These are phyloP conservation scores for Ogataea kodamae DNA, from an alignment of 805 yeast species.

Conservation along the genomic window DNA sequence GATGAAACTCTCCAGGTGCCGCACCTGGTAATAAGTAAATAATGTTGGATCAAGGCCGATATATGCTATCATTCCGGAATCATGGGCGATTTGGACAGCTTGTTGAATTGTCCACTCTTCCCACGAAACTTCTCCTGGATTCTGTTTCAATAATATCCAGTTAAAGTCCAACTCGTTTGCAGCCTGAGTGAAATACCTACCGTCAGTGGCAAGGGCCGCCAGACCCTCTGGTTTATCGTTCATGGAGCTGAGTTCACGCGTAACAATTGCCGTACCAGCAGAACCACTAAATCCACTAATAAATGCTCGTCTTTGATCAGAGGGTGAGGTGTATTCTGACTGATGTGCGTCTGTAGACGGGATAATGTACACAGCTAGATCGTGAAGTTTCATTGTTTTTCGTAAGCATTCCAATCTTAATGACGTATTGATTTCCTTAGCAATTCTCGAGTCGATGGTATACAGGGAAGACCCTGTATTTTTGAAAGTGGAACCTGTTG, in stretches of 20 bases:
- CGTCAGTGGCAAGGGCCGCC: constrained; percentile 57
- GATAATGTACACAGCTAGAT: constrained; percentile 61
- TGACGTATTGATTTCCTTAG: constrained; percentile 52
- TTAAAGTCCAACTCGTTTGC: constrained; percentile 55
- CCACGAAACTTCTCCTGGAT: constrained; percentile 51
- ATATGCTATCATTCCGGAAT: constrained; percentile 36
- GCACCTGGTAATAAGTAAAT: constrained; percentile 36
- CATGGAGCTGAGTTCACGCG: constrained; percentile 50
- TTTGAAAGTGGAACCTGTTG: constrained; percentile 34
- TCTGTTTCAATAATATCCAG: constrained; percentile 55
- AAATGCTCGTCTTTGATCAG: constrained; percentile 54
- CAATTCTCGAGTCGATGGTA: constrained; percentile 27
- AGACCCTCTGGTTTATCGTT: constrained; percentile 51
- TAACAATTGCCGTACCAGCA: constrained; percentile 58
- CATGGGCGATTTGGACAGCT: constrained; percentile 47
- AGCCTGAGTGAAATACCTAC: constrained; percentile 60
- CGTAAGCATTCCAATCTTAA: constrained; percentile 60
- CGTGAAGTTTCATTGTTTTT: constrained; percentile 53
- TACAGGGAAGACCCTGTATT: constrained; percentile 21
- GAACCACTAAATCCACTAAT: constrained; percentile 60
- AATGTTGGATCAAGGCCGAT: constrained; percentile 50
- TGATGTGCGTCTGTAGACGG: constrained; percentile 66
- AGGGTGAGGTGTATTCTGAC: constrained; percentile 53
- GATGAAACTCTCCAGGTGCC: constrained; percentile 34
- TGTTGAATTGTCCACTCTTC: constrained; percentile 54